Evolutionary conservation across 495 filamentous ascomycete species (phyloP), one percentile per base, ranked within the genome.

Genomic region (Penicillium robsamsonii): DNA sequence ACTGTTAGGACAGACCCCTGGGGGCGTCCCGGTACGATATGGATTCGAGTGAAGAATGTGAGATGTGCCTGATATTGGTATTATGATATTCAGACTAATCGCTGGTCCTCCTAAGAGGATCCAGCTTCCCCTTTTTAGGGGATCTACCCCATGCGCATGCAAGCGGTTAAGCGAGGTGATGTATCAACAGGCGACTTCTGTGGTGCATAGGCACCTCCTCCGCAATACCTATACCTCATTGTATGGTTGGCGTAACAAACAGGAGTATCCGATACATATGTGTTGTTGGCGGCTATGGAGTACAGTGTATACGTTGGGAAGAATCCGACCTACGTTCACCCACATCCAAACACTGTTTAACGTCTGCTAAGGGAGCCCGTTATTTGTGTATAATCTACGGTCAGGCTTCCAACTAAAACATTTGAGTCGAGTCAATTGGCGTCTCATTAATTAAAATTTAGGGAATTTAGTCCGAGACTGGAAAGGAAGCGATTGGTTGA

Each of bases 11-110:
- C 31, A 49, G 17, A 1, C 46, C 46, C 46, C 46, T 49, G 30
- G 46, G 37, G 50, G 37, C 24, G 50, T 43, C 50, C 38, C 45
- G 40, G 24, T 44, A 53, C 25, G 38, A 30, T 53, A 27, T 42
- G 27, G 50, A 53, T 53, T 44, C 38, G 38, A 53, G 50, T 53
- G 37, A 25, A 4, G 50, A 53, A 53, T 53, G 50, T 50, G 50
- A 44, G 38, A 33, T 44, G 24, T 53, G 50, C 50, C 38, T 53
- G 27, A 53, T 43, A 53, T 53, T 40, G 29, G 50, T 53, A 53
- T 44, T 40, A 20, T 53, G 24, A 44, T 53, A 43, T 53, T 53
- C 27, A 53, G 40, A 53, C 40, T 53, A 53, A 53, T 53, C 50
- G 38, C 40, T 53, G 38, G 50, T 44, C 50, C 37, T 41, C 37